These are phyloP conservation scores for Chytriomyces confervae DNA, from an alignment of 192 early-diverging fungal species.

Conservation along the genomic window DNA sequence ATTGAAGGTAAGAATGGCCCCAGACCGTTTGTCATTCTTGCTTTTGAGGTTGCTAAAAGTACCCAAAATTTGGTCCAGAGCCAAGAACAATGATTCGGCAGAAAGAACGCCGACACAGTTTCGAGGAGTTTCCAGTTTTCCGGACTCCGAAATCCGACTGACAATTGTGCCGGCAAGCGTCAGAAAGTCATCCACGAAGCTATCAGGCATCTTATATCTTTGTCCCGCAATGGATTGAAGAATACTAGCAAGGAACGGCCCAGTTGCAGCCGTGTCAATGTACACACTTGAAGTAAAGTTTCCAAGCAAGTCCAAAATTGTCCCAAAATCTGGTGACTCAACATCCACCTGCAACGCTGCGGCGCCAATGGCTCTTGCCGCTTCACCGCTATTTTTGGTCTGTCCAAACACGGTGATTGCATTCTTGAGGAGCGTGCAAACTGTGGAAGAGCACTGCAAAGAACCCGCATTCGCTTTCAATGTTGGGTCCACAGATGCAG, in stretches of 20 bases:
- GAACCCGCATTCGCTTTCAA: not conserved
- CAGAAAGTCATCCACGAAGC: not conserved
- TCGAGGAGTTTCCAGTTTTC: not conserved
- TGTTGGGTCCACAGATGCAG: not conserved
- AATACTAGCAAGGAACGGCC: slow-evolving; percentile 31
- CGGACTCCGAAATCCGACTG: not conserved
- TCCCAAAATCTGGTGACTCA: slow-evolving; percentile 9
- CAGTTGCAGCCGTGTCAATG: slow-evolving; percentile 26
- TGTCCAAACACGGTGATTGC: slow-evolving; percentile 15
- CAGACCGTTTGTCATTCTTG: not conserved
- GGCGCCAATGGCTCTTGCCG: slow-evolving; percentile 18
- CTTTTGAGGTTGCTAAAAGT: not conserved
- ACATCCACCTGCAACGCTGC: slow-evolving; percentile 16
- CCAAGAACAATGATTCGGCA: slow-evolving; percentile 6
- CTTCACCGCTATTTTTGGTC: slow-evolving; percentile 20
- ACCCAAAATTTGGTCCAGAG: slow-evolving; percentile 35
- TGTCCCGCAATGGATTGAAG: slow-evolving; percentile 14
- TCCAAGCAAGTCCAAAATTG: slow-evolving; percentile 7
- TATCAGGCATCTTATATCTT: not conserved
- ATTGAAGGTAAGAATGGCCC: not conserved
- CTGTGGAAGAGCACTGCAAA: not conserved
- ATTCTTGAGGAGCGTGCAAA: not conserved
- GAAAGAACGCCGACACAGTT: slow-evolving; percentile 18
- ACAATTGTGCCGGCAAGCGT: slow-evolving; percentile 6
- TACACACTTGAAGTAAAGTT: not conserved